A percentile compares a stretch with the other conserved stretches of the same genome.
Conservation (phyloP, 495 filamentous ascomycete species). For the Talaromyces adpressus region DNA sequence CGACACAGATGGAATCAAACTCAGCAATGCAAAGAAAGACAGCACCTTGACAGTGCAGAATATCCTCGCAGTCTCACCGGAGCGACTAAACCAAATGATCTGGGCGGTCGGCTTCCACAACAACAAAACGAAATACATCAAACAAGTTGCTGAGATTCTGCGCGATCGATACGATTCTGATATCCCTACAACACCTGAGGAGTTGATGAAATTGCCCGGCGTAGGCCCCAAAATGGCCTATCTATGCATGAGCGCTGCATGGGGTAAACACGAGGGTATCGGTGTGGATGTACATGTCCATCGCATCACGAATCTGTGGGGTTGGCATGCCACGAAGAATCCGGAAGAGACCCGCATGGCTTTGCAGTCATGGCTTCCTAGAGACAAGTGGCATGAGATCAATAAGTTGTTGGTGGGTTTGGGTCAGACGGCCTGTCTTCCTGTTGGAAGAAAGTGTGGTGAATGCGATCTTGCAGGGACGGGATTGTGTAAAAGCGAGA, state of each 20-base stretch:
- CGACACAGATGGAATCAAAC: slow-evolving; percentile 3
- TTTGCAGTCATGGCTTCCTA: slow-evolving; percentile 78
- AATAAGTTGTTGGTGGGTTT: slow-evolving; percentile 88
- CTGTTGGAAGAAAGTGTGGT: slow-evolving; percentile 72
- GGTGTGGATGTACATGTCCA: slow-evolving; percentile 68
- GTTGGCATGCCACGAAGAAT: slow-evolving; percentile 77
- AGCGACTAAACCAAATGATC: slow-evolving; percentile 71
- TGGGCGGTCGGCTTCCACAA: slow-evolving; percentile 88
- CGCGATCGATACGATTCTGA: slow-evolving; percentile 62
- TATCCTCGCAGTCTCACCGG: slow-evolving; percentile 65
- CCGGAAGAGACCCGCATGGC: slow-evolving; percentile 80
- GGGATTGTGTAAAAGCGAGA: slow-evolving; percentile 68
- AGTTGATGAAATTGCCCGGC: slow-evolving; percentile 73
- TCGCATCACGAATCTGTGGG: slow-evolving; percentile 94
- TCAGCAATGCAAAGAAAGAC: slow-evolving; percentile 31
- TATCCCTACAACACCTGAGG: slow-evolving; percentile 76
- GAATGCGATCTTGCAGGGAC: slow-evolving; percentile 70
- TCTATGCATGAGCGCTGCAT: slow-evolving; percentile 71
- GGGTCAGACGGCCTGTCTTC: slow-evolving; percentile 81
- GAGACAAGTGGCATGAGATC: slow-evolving; percentile 88
- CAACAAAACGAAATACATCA: slow-evolving; percentile 89
- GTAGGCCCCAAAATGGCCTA: slow-evolving; percentile 98
- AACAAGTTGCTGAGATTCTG: slow-evolving; percentile 66
- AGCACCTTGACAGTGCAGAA: slow-evolving; percentile 66
- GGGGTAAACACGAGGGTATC: slow-evolving; percentile 55